Conservation (phyloP, 148 eudicot genomes). For the Rhododendron simsii region DNA sequence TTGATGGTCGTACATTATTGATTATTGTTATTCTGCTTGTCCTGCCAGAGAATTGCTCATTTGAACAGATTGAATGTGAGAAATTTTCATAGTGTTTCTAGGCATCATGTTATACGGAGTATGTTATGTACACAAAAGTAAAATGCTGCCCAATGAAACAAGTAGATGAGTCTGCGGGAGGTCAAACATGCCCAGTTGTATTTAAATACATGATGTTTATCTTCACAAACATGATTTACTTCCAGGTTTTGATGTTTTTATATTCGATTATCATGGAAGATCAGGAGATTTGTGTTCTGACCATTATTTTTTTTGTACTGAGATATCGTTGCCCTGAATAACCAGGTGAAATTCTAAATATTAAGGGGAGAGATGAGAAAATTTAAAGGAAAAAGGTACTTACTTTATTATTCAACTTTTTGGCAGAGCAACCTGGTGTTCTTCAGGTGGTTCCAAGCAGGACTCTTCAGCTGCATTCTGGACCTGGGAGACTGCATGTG, state of each 20-base stretch:
- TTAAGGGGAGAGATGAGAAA: neutral
- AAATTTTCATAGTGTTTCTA: neutral
- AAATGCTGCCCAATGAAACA: neutral
- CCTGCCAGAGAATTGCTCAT: neutral
- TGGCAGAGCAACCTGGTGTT: constrained; percentile 83
- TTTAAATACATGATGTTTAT: neutral
- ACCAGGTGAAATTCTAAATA: neutral
- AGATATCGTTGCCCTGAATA: neutral
- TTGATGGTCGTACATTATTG: neutral
- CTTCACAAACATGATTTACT: neutral
- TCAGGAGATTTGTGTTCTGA: neutral
- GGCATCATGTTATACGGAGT: neutral
- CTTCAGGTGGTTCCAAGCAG: constrained; percentile 65
- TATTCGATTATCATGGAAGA: neutral
- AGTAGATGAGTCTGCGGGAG: neutral
- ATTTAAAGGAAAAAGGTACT: neutral
- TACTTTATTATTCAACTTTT: neutral
- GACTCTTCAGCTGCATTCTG: constrained; percentile 66
- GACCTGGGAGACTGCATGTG: constrained; percentile 25
- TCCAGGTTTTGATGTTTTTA: neutral
- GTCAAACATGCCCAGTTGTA: neutral
- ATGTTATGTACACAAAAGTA: neutral
- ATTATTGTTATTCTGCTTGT: neutral
- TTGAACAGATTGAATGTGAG: neutral
- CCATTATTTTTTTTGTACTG: neutral